A percentile compares a stretch with the other conserved stretches of the same genome.
phyloP scores from a whole-genome alignment of 2,329 filamentous ascomycete genomes.

The Xylaria sp. region DNA sequence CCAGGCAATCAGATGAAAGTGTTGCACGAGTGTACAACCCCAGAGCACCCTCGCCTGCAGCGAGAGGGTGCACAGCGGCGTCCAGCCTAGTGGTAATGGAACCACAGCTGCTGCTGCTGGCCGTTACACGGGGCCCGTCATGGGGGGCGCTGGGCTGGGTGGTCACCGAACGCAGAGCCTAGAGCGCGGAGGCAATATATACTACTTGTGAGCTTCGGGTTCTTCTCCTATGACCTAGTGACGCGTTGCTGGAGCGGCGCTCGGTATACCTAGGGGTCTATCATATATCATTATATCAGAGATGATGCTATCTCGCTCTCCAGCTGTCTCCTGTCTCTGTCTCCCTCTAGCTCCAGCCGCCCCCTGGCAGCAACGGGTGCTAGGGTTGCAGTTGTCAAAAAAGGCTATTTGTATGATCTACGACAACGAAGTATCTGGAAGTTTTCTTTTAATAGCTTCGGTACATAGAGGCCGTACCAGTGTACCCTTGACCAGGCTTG shows the following conservation, averaged over 20 bases:
- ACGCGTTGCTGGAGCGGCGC: slow-evolving; percentile 17
- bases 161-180: too few relatives aligned
- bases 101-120: slow-evolving; percentile 15
- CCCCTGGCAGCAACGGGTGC: slow-evolving; percentile 19
- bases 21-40: slow-evolving; percentile 19
- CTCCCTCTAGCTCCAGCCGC: slow-evolving; percentile 6
- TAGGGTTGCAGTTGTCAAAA: slow-evolving; percentile 27
- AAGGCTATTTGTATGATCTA: slow-evolving; percentile 27
- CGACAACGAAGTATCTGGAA: slow-evolving; percentile 22
- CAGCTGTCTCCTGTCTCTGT: background rate
- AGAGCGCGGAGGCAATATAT: background rate
- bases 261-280: background rate
- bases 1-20: slow-evolving; percentile 12
- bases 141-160: too few relatives aligned
- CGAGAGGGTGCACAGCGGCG: slow-evolving; percentile 14
- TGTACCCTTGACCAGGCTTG: too few relatives aligned
- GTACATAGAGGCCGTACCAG: slow-evolving; percentile 1
- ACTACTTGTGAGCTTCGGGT: background rate
- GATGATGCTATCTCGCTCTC: slow-evolving; percentile 24
- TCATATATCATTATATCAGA: slow-evolving; percentile 26
- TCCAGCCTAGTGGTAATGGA: slow-evolving; percentile 21
- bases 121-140: slow-evolving; percentile 14
- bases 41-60: slow-evolving; percentile 19
- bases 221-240: slow-evolving; percentile 25
- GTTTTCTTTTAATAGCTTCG: slow-evolving; percentile 7